phyloP scores from a whole-genome alignment of 169 alveolate genomes.

The Plasmodium fragile region DNA sequence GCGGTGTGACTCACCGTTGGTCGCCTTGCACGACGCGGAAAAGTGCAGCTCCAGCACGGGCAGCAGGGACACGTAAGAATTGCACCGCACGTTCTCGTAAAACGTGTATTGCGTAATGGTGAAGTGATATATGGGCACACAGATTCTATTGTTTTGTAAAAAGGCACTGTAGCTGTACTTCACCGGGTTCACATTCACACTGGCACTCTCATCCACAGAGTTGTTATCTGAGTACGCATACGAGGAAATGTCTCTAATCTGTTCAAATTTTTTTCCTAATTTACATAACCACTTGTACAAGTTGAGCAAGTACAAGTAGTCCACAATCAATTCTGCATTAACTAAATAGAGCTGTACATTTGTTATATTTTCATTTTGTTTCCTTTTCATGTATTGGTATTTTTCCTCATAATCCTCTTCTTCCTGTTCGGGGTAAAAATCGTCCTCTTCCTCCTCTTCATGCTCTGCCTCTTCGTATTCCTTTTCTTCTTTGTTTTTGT shows the following conservation, averaged over 20 bases:
- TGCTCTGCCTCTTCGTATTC: constrained; percentile 11
- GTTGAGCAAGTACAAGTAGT: constrained; percentile 30
- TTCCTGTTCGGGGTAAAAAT: background rate
- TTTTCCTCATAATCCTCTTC: background rate
- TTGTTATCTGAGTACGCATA: constrained; percentile 6
- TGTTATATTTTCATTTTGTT: constrained; percentile 35
- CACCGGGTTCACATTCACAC: background rate
- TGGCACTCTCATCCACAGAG: background rate
- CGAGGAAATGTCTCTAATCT: constrained; percentile 13
- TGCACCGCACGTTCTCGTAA: constrained; percentile 18
- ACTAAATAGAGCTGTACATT: constrained; percentile 34
- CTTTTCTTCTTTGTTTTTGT: background rate
- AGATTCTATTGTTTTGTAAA: constrained; percentile 55
- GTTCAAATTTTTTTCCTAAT: constrained; percentile 22
- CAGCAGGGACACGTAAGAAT: constrained; percentile 14
- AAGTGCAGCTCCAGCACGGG: constrained; percentile 45
- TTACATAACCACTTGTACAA: constrained; percentile 25
- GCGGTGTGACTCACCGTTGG: background rate
- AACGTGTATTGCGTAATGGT: constrained; percentile 43
- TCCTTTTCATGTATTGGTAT: background rate
- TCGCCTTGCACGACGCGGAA: constrained; percentile 26
- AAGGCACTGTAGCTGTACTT: constrained; percentile 29
- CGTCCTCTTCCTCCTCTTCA: constrained; percentile 24
- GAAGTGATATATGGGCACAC: constrained; percentile 27
- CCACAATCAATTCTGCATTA: constrained; percentile 34